phyloP scores from a whole-genome alignment of 805 yeast genomes.

The Starmerella sp. region DNA sequence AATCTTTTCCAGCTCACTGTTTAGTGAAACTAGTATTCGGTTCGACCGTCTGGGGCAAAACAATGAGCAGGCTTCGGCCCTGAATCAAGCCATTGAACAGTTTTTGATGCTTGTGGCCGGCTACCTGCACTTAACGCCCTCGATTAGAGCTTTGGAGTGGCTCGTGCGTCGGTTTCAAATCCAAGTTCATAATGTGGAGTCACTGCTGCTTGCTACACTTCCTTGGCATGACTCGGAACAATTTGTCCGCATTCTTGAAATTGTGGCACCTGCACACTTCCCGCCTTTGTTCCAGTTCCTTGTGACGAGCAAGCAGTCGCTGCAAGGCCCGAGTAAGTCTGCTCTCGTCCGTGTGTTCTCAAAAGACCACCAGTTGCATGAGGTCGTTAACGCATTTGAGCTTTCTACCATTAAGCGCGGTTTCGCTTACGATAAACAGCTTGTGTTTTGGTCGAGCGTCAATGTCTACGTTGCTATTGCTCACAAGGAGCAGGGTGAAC shows the following conservation, averaged over 20 bases:
- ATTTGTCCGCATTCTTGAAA: conserved; percentile 64
- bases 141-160: conserved; percentile 87
- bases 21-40: conserved; percentile 67
- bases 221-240: conserved; percentile 71
- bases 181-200: conserved; percentile 69
- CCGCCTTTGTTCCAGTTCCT: conserved; percentile 77
- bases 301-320: conserved; percentile 50
- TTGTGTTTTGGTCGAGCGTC: conserved; percentile 68
- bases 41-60: conserved; percentile 78
- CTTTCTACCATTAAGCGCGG: conserved; percentile 40
- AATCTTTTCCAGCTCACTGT: conserved; percentile 58
- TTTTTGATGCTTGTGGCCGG: conserved; percentile 68
- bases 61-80: conserved; percentile 59
- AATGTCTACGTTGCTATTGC: conserved; percentile 61
- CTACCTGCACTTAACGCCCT: conserved; percentile 60
- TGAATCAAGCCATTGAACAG: conserved; percentile 63
- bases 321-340: conserved; percentile 52
- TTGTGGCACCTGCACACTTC: conserved; percentile 43
- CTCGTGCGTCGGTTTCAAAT: conserved; percentile 78
- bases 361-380: conserved; percentile 55
- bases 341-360: conserved; percentile 61
- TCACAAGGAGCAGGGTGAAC: conserved; percentile 34
- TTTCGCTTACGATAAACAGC: conserved; percentile 53
- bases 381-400: conserved; percentile 50
- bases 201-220: conserved; percentile 54